Base-by-base conservation (phyloP, 805 yeast genomes). In the Starmerella sp. region DNA sequence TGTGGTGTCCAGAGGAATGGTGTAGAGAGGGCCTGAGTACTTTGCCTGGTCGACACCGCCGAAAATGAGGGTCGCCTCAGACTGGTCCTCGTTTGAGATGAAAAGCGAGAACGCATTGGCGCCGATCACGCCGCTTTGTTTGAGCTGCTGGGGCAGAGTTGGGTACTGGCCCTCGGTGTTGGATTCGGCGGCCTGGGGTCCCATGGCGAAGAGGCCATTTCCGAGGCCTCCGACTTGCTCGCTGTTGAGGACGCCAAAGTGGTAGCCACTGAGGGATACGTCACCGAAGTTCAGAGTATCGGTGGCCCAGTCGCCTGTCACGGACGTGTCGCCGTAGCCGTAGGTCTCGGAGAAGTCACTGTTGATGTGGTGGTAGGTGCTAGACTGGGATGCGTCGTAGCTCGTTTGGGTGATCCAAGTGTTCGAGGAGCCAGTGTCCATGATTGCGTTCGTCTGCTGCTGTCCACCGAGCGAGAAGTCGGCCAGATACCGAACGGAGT, bases 341-440 rank as follows among this genome's bases (percentile, higher is more conserved):
- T 48, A 57, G 10, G 37, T 48, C 22, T 48, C 52, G 14, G 10
- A 2, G 51, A 57, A 57, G 31, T 46, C 39, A 8, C 17, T 35
- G 46, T 36, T 47, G 9, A 41, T 30, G 37, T 36, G 48, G 14
- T 58, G 38, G 59, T 47, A 66, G 5, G 67, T 56, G n/a, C 49
- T 53, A 1, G 67, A 62, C 37, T 54, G 45, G 29, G 60, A 22
- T 2, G 63, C 59, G 53, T 63, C 60, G 51, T 56, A 67, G 9
- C 53, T 31, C 72, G 65, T 41, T 4, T 73, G 70, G 54, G 76
- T 71, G 13, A 81, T 77, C 84, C 84, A 82, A 29, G 83, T 66
- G 64, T 83, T 88, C 0, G 84, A 75, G 0, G 86, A 81, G 1
- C 89, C 90, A 1, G 89, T 83, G 62, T 83, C 90, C 7, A 83